Evolutionary conservation across 2,329 filamentous ascomycete genomes (phyloP), one percentile per base, ranked within the genome.

Genomic region (Cordyceps fumosorosea): DNA sequence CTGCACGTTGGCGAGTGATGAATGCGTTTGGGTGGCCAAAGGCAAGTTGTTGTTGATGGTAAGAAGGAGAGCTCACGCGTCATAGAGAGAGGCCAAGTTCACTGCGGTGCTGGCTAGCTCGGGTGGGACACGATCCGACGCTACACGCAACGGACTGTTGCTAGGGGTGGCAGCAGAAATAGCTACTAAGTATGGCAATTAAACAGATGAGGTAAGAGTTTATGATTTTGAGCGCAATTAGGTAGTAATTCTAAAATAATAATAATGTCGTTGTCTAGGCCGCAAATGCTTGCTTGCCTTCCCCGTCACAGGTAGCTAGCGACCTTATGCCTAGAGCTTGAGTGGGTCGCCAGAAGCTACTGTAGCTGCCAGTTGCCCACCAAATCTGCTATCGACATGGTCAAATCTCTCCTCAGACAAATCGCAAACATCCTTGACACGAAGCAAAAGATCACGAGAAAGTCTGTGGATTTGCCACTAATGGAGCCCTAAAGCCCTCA

Each of bases 51-150:
- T 62, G 54, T 57, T 57, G 60, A 40, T 55, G 53, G 44, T 11
- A 34, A 56, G 44, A 52, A 62, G 53, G 47, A 37, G 48, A 48
- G 48, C 42, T 34, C 32, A 48, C 60, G 60, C 60, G 60, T 62
- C 60, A 62, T 62, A 62, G 60, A 56, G 45, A 8, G 40, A 2
- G 37, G 47, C 29, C 20, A n/a, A 37, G 12, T 54, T 29, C n/a
- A 16, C 44, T 26, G 24, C 18, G n/a, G 14, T 53, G 47, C 34
- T 42, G 11, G 50, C 26, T 52, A 50, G 57, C 37, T 11, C 52
- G 52, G 52, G 59, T 62, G 60, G 54, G 54, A 62, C 60, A 48
- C 53, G 47, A 62, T 62, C 48, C 40, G 29, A 50, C 60, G 40
- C 54, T 58, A 62, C 55, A 56, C 26, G 29, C 40, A 56, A 29